phyloP scores from a whole-genome alignment of 306 rosid species.

The Ormosia semicastrata region DNA sequence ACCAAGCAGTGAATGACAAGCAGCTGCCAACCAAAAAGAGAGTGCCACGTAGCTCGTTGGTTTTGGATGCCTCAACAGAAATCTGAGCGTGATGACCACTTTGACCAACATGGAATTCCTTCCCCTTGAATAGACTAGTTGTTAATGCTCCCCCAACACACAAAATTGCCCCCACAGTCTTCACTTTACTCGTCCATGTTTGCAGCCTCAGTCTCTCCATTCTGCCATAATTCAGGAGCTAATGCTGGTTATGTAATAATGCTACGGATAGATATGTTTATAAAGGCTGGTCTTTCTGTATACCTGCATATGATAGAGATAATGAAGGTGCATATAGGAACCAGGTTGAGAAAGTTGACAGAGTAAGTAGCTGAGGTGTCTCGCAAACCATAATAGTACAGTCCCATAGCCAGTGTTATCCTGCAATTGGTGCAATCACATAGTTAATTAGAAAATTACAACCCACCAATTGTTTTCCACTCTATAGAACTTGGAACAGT shows the following conservation, averaged over 20 bases:
- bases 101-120: slow-evolving; percentile 20
- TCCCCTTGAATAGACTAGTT: no score
- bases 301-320: slow-evolving; percentile 40
- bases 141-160: slow-evolving; percentile 45
- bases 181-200: slow-evolving; percentile 30
- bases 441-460: background rate
- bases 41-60: slow-evolving; percentile 50
- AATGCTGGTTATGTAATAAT: background rate
- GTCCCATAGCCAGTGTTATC: slow-evolving; percentile 41
- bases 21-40: slow-evolving; percentile 47
- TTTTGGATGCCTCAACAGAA: background rate
- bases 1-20: slow-evolving; percentile 47
- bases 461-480: background rate
- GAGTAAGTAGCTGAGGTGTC: slow-evolving; percentile 61
- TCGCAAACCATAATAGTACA: slow-evolving; percentile 52
- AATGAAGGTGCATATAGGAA: slow-evolving; percentile 48
- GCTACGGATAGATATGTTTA: background rate
- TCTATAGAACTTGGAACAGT: background rate
- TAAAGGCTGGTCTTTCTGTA: background rate
- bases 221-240: slow-evolving; percentile 19
- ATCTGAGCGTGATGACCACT: slow-evolving; percentile 9
- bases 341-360: slow-evolving; percentile 48
- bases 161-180: slow-evolving; percentile 43
- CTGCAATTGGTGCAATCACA: slow-evolving; percentile 19
- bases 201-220: slow-evolving; percentile 35